Percentiles rank a stretch among this genome's conserved stretches.
These are phyloP conservation scores for Deuterostichococcus epilithicus DNA, from an alignment of 139 green algal genomes.

Conservation along the genomic window DNA sequence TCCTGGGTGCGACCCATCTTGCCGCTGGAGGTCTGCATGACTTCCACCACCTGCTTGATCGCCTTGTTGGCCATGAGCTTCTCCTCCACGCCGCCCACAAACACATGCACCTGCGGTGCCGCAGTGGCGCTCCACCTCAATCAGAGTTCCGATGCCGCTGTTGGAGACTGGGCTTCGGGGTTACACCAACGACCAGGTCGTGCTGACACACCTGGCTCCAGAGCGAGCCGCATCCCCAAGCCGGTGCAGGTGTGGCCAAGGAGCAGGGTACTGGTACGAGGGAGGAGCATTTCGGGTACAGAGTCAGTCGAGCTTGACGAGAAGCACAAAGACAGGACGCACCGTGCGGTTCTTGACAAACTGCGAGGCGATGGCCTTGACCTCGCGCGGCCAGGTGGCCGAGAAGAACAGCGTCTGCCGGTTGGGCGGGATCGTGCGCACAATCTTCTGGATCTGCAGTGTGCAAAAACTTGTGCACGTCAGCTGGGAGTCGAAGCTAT, in stretches of 20 bases:
- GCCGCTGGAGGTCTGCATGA: constrained; percentile 20
- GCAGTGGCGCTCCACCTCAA: no score
- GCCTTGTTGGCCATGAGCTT: constrained; percentile 88
- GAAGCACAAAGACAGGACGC: neutral
- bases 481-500: no score
- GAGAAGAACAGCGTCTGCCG: constrained; percentile 92
- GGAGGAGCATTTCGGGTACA: no score
- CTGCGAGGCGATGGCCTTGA: constrained; percentile 78
- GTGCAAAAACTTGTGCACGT: no score
- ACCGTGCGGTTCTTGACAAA: constrained; percentile 72
- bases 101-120: constrained; percentile 60
- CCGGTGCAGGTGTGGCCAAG: no score
- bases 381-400: constrained; percentile 88
- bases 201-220: no score
- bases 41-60: constrained; percentile 73
- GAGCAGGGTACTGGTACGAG: no score
- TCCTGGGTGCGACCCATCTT: neutral
- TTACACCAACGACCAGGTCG: no score
- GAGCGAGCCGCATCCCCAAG: no score
- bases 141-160: no score
- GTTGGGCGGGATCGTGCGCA: constrained; percentile 51
- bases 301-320: neutral
- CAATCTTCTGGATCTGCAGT: constrained; percentile 90
- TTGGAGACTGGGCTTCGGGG: no score
- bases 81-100: constrained; percentile 86